Percentiles rank a stretch among this genome's conserved stretches.
Evolutionary conservation across 2,329 filamentous ascomycete species (phyloP).

Genomic region (Calonectria pteridis): DNA sequence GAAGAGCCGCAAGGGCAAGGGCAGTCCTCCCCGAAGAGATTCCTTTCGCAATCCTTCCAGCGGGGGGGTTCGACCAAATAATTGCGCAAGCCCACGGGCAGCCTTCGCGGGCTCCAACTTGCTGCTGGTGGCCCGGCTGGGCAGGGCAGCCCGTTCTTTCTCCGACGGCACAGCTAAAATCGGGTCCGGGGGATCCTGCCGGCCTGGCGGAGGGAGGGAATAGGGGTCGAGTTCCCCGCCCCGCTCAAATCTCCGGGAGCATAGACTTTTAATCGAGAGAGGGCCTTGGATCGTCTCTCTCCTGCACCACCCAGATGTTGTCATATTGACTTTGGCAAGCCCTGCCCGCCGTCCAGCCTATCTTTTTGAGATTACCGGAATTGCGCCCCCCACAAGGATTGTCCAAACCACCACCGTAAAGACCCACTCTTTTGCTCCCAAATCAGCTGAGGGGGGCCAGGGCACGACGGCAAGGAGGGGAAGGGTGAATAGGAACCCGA

Average conservation of each 20-base stretch:
- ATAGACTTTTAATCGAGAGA: not conserved
- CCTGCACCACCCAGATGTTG: not conserved
- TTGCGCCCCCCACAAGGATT: not conserved
- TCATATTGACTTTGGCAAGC: not conserved
- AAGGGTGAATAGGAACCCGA: not conserved
- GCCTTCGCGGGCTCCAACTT: not conserved
- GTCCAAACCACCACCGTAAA: not conserved
- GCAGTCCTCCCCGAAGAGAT: too few relatives aligned
- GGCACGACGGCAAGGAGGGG: not conserved
- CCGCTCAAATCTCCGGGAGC: not conserved
- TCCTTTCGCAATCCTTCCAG: not conserved
- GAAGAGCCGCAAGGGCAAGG: not conserved
- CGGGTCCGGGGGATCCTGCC: slow-evolving; percentile 3
- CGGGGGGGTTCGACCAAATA: not conserved
- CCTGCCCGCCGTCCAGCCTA: not conserved
- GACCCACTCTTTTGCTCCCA: not conserved
- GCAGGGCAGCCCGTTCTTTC: not conserved
- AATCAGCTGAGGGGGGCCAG: not conserved
- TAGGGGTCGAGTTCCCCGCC: slow-evolving; percentile 1
- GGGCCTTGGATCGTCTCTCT: not conserved
- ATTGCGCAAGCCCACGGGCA: not conserved
- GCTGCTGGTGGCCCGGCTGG: not conserved
- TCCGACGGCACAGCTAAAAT: not conserved
- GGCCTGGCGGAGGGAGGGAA: not conserved
- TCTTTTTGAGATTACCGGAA: not conserved